A percentile compares a stretch with the other conserved stretches of the same genome.
Evolutionary conservation across 129 eudicot species (phyloP).

Genomic region (Helianthus tuberosus): DNA sequence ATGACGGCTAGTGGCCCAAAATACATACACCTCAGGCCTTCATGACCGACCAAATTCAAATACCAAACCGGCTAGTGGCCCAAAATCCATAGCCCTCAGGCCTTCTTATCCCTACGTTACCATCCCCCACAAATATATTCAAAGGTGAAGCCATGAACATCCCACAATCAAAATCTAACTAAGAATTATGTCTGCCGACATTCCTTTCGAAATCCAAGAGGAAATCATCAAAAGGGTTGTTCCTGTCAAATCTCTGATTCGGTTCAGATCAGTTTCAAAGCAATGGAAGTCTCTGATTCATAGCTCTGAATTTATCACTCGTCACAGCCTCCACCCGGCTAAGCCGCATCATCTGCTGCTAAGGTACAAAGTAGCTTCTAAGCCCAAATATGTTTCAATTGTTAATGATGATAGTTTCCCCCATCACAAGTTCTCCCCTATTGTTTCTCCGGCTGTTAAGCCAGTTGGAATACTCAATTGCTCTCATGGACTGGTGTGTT

Average conservation of each 20-base stretch:
- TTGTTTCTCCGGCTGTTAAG: neutral
- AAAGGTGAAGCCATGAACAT: too few relatives aligned
- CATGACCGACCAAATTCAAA: too few relatives aligned
- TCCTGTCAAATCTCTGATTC: neutral
- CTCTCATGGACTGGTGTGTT: slow-evolving; percentile 3
- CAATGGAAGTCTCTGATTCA: slow-evolving; percentile 2
- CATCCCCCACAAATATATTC: too few relatives aligned
- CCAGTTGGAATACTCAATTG: neutral
- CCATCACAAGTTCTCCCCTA: neutral
- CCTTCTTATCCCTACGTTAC: too few relatives aligned
- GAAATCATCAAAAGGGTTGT: slow-evolving; percentile 1
- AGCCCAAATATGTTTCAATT: neutral
- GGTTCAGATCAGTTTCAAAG: neutral
- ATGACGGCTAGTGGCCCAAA: too few relatives aligned
- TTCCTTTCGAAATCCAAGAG: neutral
- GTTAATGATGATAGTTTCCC: slow-evolving; percentile 2
- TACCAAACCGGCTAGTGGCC: too few relatives aligned
- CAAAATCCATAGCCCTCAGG: too few relatives aligned
- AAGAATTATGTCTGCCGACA: neutral
- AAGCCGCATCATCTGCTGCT: neutral
- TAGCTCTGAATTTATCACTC: neutral
- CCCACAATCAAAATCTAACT: too few relatives aligned
- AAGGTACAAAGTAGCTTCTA: neutral
- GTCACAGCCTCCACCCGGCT: neutral
- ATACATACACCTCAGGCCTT: too few relatives aligned